A percentile compares a stretch with the other conserved stretches of the same genome.
Evolutionary conservation across 1,139 yeast species (phyloP).

Genomic region (Geotrichum reessii): DNA sequence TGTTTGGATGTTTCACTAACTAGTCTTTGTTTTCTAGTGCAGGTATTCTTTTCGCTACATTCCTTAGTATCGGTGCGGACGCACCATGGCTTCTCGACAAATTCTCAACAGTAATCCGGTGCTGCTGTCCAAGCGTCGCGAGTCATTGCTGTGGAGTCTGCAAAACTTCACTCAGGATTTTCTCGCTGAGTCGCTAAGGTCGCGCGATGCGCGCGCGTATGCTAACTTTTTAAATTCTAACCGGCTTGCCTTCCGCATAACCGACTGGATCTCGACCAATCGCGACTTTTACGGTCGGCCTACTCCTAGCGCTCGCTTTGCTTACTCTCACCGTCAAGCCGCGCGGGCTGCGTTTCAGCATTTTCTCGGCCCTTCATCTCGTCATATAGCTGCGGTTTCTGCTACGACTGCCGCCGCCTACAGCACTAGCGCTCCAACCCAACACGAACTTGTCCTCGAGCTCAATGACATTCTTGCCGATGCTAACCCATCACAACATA

Average conservation of each 20-base stretch:
- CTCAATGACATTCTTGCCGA: neutral
- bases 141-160: slow-evolving; percentile 16
- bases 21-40: neutral
- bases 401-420: neutral
- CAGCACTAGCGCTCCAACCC: neutral
- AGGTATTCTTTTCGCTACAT: neutral
- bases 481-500: neutral
- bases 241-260: slow-evolving; percentile 10
- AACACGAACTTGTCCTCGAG: neutral
- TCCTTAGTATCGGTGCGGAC: slow-evolving; percentile 9
- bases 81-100: slow-evolving; percentile 18
- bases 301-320: neutral
- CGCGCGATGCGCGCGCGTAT: slow-evolving; percentile 8
- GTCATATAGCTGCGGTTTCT: neutral
- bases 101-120: slow-evolving; percentile 13
- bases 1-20: too few species aligned
- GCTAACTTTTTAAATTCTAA: slow-evolving; percentile 9
- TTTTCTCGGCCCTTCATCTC: neutral
- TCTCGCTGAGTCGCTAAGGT: slow-evolving; percentile 15
- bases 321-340: neutral
- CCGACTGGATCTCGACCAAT: slow-evolving; percentile 10
- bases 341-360: neutral
- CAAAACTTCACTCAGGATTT: slow-evolving; percentile 19
- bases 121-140: slow-evolving; percentile 12
- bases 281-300: neutral